Evolutionary conservation across 139 green algal species (phyloP), one percentile per base, ranked within the genome.

Genomic region (Chlorella sp.): DNA sequence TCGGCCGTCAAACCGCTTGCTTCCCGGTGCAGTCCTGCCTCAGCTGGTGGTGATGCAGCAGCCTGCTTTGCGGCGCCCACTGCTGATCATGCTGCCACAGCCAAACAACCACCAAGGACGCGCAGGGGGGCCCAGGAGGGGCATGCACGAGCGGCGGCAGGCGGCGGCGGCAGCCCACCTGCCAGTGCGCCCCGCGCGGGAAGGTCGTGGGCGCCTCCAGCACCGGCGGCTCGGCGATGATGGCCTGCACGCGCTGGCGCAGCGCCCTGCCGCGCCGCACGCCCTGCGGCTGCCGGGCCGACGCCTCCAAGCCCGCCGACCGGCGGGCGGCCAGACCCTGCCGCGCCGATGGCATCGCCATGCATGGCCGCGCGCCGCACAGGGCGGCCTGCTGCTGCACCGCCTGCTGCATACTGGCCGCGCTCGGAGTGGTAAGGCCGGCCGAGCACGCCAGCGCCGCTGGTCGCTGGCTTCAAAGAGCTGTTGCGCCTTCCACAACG

Each of bases 141-240:
- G 51, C 51, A 21, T 9, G 51, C 11, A 21, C 51, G 51, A 36
- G 28, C 20, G 55, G 30, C 9, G 21, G 36, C 73, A 36, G 44
- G 36, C 9, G 32, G 32, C 26, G 51, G 74, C 74, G 34, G 74
- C 55, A 47, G 32, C 65, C 23, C 26, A 95, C 88, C 74, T 93
- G 73, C 94, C 93, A 97, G 26, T 94, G 85, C 6, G 82, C 39
- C 34, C 93, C 91, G 32, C 89, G 88, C 2, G 86, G 81, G 63
- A 86, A 95, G 32, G 51, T 44, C 47, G 73, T n/a, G 4, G 63
- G 11, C 13, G 41, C 23, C 38, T 89, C 86, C 63, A 67, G 25
- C 30, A 64, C 56, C 60, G 81, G 70, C 20, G 71, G 72, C 44
- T 87, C 70, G 16, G 86, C 82, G 28, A 88, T 26, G 39, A 73